Evolutionary conservation across 345 rosid species (phyloP).

Genomic region (Turritis glabra): DNA sequence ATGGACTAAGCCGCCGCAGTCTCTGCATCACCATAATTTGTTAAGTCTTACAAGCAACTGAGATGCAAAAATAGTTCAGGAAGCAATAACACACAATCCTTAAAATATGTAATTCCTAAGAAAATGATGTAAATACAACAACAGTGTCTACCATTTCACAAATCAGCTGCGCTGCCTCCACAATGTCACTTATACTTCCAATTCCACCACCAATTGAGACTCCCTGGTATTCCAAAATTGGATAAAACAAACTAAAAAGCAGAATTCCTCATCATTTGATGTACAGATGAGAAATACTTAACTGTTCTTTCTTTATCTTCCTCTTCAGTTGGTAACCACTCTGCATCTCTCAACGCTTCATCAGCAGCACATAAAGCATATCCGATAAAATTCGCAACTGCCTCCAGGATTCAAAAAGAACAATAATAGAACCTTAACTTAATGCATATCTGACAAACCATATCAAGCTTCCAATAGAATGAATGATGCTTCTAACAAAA

Average conservation of each 20-base stretch:
- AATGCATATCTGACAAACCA: neutral
- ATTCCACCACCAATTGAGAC: conserved; percentile 96
- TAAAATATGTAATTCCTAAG: neutral
- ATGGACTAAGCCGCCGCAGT: conserved; percentile 89
- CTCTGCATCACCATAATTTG: conserved; percentile 52
- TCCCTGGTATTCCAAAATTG: conserved; percentile 60
- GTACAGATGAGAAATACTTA: conserved; percentile 6
- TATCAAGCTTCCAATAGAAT: neutral
- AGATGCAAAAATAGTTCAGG: neutral
- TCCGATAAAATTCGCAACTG: conserved; percentile 77
- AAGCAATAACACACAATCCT: neutral
- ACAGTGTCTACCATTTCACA: conserved; percentile 70
- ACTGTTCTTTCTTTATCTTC: conserved; percentile 86
- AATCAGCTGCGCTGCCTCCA: conserved; percentile 86
- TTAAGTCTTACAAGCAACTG: neutral
- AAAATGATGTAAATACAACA: neutral
- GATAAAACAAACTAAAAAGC: conserved; percentile 13
- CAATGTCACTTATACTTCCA: conserved; percentile 83
- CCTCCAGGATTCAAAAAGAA: conserved; percentile 49
- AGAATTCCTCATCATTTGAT: neutral
- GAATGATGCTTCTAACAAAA: neutral
- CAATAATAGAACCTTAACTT: neutral
- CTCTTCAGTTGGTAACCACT: conserved; percentile 68
- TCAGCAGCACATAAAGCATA: conserved; percentile 94
- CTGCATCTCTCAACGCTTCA: conserved; percentile 88